phyloP scores from a whole-genome alignment of 192 early-diverging fungal genomes.

The Podila epigama region DNA sequence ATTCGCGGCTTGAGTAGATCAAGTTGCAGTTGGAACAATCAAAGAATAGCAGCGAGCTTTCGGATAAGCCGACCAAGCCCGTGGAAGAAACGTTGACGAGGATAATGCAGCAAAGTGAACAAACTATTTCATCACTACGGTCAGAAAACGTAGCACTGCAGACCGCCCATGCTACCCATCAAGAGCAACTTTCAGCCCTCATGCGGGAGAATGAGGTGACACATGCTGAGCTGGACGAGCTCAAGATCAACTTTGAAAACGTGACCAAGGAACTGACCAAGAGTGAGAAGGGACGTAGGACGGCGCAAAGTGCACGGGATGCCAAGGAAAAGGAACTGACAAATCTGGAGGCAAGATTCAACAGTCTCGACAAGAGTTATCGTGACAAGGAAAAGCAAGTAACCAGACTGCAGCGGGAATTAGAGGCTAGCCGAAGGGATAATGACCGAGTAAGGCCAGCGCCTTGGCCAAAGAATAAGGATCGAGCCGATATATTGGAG shows the following conservation, averaged over 20 bases:
- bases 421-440: not conserved
- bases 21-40: not conserved
- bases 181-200: not conserved
- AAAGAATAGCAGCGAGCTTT: not conserved
- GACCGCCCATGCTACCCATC: not conserved
- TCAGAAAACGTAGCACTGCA: not conserved
- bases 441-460: constrained; percentile 2
- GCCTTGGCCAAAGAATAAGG: not conserved
- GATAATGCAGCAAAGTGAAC: not conserved
- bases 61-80: not conserved
- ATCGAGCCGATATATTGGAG: constrained; percentile 6
- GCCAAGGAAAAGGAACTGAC: not conserved
- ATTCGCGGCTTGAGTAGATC: not conserved
- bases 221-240: not conserved
- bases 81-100: not conserved
- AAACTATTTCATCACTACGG: not conserved
- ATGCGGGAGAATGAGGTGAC: not conserved
- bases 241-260: not conserved
- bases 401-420: not conserved
- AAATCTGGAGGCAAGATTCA: not conserved
- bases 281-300: not conserved
- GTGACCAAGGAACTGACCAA: constrained; percentile 15
- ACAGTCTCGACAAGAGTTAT: not conserved
- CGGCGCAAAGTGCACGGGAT: not conserved
- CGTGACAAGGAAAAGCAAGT: not conserved